Evolutionary conservation across 257 asterid genomes (phyloP).

Genomic region (Salvia miltiorrhiza): DNA sequence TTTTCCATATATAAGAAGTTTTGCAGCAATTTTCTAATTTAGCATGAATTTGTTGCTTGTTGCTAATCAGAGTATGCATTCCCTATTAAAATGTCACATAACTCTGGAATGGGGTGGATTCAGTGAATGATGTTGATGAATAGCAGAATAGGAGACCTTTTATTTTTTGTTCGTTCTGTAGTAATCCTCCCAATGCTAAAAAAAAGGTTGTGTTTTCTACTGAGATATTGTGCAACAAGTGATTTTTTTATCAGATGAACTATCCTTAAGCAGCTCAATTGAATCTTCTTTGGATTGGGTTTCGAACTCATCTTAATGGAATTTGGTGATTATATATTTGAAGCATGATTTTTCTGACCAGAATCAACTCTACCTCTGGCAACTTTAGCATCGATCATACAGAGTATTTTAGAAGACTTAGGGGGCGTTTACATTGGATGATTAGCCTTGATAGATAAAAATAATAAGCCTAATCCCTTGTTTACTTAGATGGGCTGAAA

Average conservation of each 20-base stretch:
- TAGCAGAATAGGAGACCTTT: constrained; percentile 6
- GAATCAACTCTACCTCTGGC: not conserved
- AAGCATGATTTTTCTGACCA: not conserved
- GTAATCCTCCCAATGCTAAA: not conserved
- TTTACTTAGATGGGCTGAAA: too few species aligned
- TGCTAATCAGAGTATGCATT: not conserved
- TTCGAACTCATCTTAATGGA: not conserved
- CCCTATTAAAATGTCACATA: not conserved
- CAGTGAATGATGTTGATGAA: not conserved
- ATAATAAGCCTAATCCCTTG: too few species aligned
- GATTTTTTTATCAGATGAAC: not conserved
- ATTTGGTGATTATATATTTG: not conserved
- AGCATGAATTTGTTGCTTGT: too few species aligned
- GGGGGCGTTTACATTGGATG: too few species aligned
- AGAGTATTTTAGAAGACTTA: not conserved
- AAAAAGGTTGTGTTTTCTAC: not conserved
- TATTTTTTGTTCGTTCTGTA: not conserved
- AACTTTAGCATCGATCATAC: constrained; percentile 3
- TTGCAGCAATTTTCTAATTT: too few species aligned
- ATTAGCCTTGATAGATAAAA: too few species aligned
- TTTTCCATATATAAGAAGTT: not conserved
- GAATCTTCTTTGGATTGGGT: not conserved
- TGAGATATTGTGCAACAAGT: not conserved
- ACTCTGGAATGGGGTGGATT: not conserved
- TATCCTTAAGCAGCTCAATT: not conserved